Base-by-base conservation (phyloP, 116 monocot genomes). In the Zostera marina region DNA sequence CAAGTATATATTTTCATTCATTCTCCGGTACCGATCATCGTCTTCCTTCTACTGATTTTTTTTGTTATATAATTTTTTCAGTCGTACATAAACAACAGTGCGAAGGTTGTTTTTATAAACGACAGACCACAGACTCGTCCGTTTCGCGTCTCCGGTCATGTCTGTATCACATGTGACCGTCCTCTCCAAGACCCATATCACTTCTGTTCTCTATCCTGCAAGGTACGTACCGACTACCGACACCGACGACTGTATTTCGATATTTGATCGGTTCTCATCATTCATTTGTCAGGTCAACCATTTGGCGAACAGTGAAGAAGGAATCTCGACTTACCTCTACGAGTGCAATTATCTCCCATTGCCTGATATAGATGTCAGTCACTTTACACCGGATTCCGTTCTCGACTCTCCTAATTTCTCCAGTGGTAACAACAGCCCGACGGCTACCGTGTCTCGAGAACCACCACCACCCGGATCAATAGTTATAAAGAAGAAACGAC, bases 81-180 rank as follows among this genome's bases (percentile, higher is more conserved):
- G 87, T 74, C 83, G 8, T 88, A 88, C 67, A 88, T 67, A 10
- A 74, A 79, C 16, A 88, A 88, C 66, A 74, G 80, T 52, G 71
- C 82, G 21, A 88, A 88, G 64, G 88, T 88, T 66, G 77, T 80
- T 41, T 88, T 88, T 67, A 64, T 88, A 56, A 88, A 77, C 51
- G 67, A 82, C 70, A 59, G 83, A 20, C 51, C 64, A 14, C 86
- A 81, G 66, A 76, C 64, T 3, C 57, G 86, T 4, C 76, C 79
- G 0, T 83, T 74, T 58, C 79, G 83, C 19, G 51, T 63, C 61
- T 73, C 75, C 49, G 72, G 70, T 46, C 77, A 79, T 68, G 45
- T 59, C 11, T 88, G 88, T 65, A 72, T 51, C 60, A 75, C 64
- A 17, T 88, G 88, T 43, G 83, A 83, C 46, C 74, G 88, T 5